phyloP scores from a whole-genome alignment of 164 flowering plant genomes.

The Euptelea pleiosperma region DNA sequence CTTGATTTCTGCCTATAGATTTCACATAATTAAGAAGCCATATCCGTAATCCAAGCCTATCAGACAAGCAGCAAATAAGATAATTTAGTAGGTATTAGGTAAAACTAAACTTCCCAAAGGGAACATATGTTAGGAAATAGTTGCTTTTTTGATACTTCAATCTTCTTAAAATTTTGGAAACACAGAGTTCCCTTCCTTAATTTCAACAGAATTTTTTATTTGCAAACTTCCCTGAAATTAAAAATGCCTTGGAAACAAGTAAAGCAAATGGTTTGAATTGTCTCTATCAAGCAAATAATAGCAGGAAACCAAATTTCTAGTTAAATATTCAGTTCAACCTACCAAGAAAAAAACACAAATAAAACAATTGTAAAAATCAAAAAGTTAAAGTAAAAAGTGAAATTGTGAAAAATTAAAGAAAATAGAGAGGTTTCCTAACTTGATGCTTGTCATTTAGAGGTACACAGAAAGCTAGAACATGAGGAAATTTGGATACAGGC shows the following conservation, averaged over 20 bases:
- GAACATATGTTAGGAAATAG: not conserved
- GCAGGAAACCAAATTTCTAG: too few species aligned
- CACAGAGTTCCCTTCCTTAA: too few species aligned
- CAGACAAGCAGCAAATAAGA: conserved; percentile 4
- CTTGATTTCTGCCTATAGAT: conserved; percentile 57
- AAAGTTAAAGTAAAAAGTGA: not conserved
- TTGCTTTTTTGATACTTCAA: too few species aligned
- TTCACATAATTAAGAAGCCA: conserved; percentile 60
- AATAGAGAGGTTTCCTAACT: conserved; percentile 21
- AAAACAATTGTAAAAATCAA: not conserved
- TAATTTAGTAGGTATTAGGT: not conserved
- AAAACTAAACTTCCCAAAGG: not conserved
- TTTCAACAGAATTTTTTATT: not conserved
- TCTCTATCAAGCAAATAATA: too few species aligned
- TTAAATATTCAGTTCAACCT: too few species aligned
- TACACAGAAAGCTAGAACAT: too few species aligned
- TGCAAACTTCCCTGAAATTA: too few species aligned
- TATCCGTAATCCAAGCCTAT: conserved; percentile 67
- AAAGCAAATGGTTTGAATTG: too few species aligned
- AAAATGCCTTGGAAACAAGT: too few species aligned
- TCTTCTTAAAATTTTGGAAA: too few species aligned
- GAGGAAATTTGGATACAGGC: too few species aligned
- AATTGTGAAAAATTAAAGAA: not conserved
- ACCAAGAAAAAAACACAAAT: not conserved
- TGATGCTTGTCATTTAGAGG: too few species aligned